A percentile compares a stretch with the other conserved stretches of the same genome.
Evolutionary conservation across 1,284 basidiomycete genomes (phyloP).

Genomic region (Hymenochaete sp.): DNA sequence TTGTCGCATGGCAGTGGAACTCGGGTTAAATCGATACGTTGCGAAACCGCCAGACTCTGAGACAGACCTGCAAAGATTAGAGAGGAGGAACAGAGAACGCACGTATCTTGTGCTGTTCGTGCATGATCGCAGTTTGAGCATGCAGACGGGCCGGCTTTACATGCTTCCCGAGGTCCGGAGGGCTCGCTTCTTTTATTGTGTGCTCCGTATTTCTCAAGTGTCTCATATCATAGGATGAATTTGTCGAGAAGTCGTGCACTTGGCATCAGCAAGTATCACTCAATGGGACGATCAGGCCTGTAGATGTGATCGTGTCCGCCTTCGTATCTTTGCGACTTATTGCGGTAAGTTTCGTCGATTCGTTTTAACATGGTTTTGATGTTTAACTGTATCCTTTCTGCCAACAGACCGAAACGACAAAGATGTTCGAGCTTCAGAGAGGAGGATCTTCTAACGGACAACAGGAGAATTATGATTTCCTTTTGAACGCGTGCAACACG

Average conservation of each 20-base stretch:
- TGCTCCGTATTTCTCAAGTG: slow-evolving; percentile 4
- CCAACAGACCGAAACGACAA: slow-evolving; percentile 62
- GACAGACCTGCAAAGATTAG: slow-evolving; percentile 51
- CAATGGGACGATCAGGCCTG: slow-evolving; percentile 48
- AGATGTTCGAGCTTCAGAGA: slow-evolving; percentile 55
- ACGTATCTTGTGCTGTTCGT: slow-evolving; percentile 78
- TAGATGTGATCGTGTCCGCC: slow-evolving; percentile 70
- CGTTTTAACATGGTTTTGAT: slow-evolving; percentile 1
- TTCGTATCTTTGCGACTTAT: slow-evolving; percentile 68
- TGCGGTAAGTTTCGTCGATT: slow-evolving; percentile 39
- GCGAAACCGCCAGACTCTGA: slow-evolving; percentile 46
- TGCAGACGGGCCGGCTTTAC: slow-evolving; percentile 75
- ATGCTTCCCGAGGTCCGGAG: slow-evolving; percentile 62
- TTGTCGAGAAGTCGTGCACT: slow-evolving; percentile 51
- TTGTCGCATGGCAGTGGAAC: slow-evolving; percentile 78
- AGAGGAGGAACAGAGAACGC: slow-evolving; percentile 72
- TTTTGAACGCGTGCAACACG: slow-evolving; percentile 59
- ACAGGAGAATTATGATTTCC: slow-evolving; percentile 57
- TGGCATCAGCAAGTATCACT: slow-evolving; percentile 56
- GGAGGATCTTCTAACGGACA: slow-evolving; percentile 35
- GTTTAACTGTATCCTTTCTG: slow-evolving; percentile 9
- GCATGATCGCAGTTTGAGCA: slow-evolving; percentile 74
- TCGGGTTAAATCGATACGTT: slow-evolving; percentile 63
- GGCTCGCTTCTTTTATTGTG: background rate
- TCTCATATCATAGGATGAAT: slow-evolving; percentile 39